Base-by-base conservation (phyloP, 169 alveolate genomes). In the Plasmodium yoelii region DNA sequence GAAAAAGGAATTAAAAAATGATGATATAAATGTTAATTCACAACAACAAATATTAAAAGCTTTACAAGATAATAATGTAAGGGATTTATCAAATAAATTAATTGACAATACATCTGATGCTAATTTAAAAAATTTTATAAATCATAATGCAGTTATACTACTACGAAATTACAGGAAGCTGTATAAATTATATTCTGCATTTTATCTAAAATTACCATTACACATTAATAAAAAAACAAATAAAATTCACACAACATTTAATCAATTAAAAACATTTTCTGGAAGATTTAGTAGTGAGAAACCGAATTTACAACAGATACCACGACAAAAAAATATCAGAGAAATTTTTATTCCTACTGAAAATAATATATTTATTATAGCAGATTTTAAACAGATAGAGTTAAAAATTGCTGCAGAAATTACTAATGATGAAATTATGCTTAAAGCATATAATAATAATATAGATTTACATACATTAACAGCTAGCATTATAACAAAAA, bases 251-350 rank as follows among this genome's bases (percentile, higher is more conserved):
- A 94, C 97, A 10, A 94, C 94, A 42, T 93, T 94, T 91, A 94
- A 95, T 84, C 97, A 95, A 70, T 92, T 91, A 64, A 97, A 97
- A 39, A 96, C 97, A 7, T 97, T 93, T 74, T 93, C 96, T 39
- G 97, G 97, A 13, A 93, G 97, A 47, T 95, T 95, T 88, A 94
- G 97, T 68, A 94, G 97, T 87, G 97, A 95, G 53, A 87, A 93
- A 15, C 97, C 97, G 13, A 95, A 95, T 88, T 93, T 95, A 57
- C 97, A 95, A 86, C 97, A 95, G 65, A 94, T 95, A n/a, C 97
- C 97, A 4, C 69, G 97, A 19, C 97, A 95, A 67, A 68, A 77
- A 47, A 65, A 92, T 42, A 94, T 95, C 63, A 92, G 97, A 55
- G 96, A 93, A 68, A 94, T 97, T 88, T 95, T 95, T 64, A 94